Conservation (phyloP, 2,329 filamentous ascomycete genomes). For the Fusarium liriodendri region DNA sequence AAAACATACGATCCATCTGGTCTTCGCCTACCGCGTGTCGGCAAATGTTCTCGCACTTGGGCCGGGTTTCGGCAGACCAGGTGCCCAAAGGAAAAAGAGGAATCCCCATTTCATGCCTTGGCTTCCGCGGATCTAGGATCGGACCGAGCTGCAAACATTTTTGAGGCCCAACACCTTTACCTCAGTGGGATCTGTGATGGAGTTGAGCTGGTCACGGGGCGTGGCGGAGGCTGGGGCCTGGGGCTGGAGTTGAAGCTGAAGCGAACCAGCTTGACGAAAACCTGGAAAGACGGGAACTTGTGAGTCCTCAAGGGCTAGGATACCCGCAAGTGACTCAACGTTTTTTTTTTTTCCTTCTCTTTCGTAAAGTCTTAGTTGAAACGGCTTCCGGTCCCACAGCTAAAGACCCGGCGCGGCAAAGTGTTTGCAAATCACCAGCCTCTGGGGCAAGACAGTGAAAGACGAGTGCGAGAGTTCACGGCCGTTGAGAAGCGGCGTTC, state of each 20-base stretch:
- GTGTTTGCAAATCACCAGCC: constrained; percentile 17
- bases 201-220: neutral
- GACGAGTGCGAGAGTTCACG: constrained; percentile 13
- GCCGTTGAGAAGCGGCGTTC: constrained; percentile 29
- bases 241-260: constrained; percentile 18
- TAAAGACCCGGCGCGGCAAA: constrained; percentile 24
- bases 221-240: constrained; percentile 25
- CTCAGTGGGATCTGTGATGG: neutral
- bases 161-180: neutral
- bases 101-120: neutral
- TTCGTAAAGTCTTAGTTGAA: constrained; percentile 26
- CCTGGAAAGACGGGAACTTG: neutral
- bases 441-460: constrained; percentile 4
- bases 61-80: constrained; percentile 20
- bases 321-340: constrained; percentile 37
- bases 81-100: constrained; percentile 9
- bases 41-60: constrained; percentile 10
- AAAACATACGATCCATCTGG: constrained; percentile 40
- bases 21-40: constrained; percentile 18
- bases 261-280: neutral
- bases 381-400: constrained; percentile 40
- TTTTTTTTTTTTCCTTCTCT: neutral
- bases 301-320: constrained; percentile 23
- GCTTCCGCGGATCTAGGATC: constrained; percentile 5
- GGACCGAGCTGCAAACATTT: constrained; percentile 2